Percentiles rank a stretch among this genome's conserved stretches.
Evolutionary conservation across 2,329 filamentous ascomycete species (phyloP).

Genomic region (Neoarthrinium moseri): DNA sequence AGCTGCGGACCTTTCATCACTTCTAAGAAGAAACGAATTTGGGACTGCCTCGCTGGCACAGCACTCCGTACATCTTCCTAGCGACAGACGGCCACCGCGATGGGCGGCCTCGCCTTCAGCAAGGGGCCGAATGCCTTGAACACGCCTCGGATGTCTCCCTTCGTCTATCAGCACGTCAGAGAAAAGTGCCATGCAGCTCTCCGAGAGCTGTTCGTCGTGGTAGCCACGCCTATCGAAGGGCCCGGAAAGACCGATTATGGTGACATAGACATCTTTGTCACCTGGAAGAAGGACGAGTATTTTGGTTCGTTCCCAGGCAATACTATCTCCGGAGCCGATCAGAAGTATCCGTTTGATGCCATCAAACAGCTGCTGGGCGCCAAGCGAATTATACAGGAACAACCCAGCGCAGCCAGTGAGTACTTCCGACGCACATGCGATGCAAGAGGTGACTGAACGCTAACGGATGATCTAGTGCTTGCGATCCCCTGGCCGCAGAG

Average conservation of each 20-base stretch:
- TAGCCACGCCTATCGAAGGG: conserved; percentile 64
- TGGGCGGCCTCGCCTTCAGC: conserved; percentile 67
- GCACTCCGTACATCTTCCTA: not conserved
- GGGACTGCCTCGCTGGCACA: not conserved
- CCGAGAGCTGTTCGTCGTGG: conserved; percentile 48
- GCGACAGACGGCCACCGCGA: conserved; percentile 29
- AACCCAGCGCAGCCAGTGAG: conserved; percentile 10
- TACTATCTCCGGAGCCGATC: not conserved
- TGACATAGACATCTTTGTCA: conserved; percentile 71
- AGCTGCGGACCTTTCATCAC: no score
- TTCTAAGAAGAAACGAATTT: no score
- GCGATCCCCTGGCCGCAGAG: conserved; percentile 55
- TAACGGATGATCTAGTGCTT: conserved; percentile 37
- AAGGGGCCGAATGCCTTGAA: conserved; percentile 43
- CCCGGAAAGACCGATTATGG: conserved; percentile 66
- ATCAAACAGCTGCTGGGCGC: conserved; percentile 47
- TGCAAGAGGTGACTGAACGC: not conserved
- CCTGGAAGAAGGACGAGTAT: conserved; percentile 24
- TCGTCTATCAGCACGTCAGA: conserved; percentile 55
- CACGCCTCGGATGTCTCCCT: conserved; percentile 64
- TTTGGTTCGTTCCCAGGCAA: conserved; percentile 9
- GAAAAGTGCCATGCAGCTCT: conserved; percentile 45
- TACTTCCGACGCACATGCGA: not conserved
- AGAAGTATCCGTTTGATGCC: conserved; percentile 17
- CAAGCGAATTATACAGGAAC: conserved; percentile 28